phyloP scores from a whole-genome alignment of 208 protist genomes.

The Acanthamoeba healyi region DNA sequence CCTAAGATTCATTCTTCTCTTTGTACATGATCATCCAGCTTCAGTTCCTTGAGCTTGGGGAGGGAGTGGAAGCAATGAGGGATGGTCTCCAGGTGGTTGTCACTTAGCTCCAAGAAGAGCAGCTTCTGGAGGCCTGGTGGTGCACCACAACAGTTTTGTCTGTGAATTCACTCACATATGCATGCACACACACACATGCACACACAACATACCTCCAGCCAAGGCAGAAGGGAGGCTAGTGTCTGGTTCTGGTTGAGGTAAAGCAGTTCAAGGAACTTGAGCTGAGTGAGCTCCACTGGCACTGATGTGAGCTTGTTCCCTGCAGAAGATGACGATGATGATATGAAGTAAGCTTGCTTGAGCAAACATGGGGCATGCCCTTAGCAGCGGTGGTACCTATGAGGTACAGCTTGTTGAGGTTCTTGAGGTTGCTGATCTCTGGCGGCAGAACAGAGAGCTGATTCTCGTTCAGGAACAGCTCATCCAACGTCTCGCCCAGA shows the following conservation, averaged over 20 bases:
- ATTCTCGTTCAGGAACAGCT: constrained; percentile 41
- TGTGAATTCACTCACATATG: background rate
- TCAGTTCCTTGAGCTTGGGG: constrained; percentile 12
- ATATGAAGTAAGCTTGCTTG: background rate
- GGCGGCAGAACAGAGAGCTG: background rate
- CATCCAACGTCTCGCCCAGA: constrained; percentile 26
- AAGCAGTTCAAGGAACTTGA: constrained; percentile 44
- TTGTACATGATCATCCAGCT: background rate
- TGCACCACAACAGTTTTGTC: too few relatives aligned
- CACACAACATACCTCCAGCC: background rate
- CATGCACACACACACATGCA: background rate
- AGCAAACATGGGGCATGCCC: background rate
- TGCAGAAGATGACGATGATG: background rate
- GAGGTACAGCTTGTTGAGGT: constrained; percentile 42
- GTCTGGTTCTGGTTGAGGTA: constrained; percentile 27
- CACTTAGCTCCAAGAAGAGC: background rate
- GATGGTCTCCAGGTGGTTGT: background rate
- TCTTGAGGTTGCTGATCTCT: constrained; percentile 35
- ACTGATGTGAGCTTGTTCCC: background rate
- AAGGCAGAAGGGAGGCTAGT: background rate
- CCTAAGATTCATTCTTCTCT: too few relatives aligned
- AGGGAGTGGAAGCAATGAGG: background rate
- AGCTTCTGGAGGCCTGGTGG: background rate
- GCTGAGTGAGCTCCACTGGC: constrained; percentile 12
- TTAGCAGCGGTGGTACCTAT: background rate